These are phyloP conservation scores for Mycena citricolor DNA, from an alignment of 1,284 basidiomycete species.

Conservation along the genomic window DNA sequence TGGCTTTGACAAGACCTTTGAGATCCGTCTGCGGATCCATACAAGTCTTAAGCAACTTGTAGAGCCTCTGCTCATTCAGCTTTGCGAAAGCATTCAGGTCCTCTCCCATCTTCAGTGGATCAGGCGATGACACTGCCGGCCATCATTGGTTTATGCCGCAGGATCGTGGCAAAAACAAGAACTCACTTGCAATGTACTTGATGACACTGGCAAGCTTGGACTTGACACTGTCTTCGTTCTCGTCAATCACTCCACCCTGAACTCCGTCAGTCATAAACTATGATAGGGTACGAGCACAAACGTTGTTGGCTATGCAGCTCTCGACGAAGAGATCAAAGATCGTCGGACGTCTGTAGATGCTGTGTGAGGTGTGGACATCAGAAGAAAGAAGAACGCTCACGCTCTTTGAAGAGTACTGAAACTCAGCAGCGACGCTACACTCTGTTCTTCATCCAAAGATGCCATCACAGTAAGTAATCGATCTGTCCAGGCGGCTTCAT, in stretches of 20 bases:
- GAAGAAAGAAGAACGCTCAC: constrained; percentile 40
- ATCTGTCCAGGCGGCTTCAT: constrained; percentile 86
- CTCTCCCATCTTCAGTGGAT: constrained; percentile 71
- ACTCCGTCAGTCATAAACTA: constrained; percentile 12
- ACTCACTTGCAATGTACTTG: constrained; percentile 61
- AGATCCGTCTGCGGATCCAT: constrained; percentile 85
- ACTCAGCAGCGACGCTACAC: constrained; percentile 55
- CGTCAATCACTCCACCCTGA: constrained; percentile 85
- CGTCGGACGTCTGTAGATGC: constrained; percentile 53
- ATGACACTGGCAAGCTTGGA: constrained; percentile 54
- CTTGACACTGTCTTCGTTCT: constrained; percentile 66
- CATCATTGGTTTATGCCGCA: background rate
- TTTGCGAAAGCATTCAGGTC: constrained; percentile 86
- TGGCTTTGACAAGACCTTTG: constrained; percentile 77
- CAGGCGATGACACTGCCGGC: constrained; percentile 55
- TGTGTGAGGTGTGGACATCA: background rate
- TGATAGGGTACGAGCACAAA: constrained; percentile 38
- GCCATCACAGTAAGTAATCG: constrained; percentile 75
- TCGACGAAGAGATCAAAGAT: constrained; percentile 66
- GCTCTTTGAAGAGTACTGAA: constrained; percentile 61
- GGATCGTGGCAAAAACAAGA: constrained; percentile 8
- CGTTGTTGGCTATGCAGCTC: constrained; percentile 78
- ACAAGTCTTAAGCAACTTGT: constrained; percentile 80
- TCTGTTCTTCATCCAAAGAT: constrained; percentile 59
- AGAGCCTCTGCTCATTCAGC: constrained; percentile 82